A percentile compares a stretch with the other conserved stretches of the same genome.
Conservation (phyloP, 768 basidiomycete genomes). For the Boletus reticulatus region DNA sequence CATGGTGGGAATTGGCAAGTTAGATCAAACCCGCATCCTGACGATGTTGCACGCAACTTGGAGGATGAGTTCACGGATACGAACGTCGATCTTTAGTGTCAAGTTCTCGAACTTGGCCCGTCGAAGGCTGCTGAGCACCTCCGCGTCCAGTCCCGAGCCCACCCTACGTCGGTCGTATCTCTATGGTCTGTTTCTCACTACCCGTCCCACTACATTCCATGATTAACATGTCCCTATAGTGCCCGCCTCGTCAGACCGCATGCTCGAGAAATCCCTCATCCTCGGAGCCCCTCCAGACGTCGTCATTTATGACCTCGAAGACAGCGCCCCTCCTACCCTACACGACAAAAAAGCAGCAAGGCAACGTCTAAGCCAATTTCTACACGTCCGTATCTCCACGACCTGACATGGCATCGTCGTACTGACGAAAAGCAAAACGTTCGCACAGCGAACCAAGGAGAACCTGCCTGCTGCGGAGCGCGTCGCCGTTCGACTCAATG, state of each 20-base stretch:
- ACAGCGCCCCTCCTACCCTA: conserved; percentile 66
- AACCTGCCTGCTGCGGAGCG: conserved; percentile 44
- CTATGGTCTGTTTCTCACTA: conserved; percentile 39
- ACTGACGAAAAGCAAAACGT: conserved; percentile 15
- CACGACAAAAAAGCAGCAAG: conserved; percentile 62
- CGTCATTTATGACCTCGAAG: conserved; percentile 87
- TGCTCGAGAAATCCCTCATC: conserved; percentile 75
- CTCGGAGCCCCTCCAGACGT: conserved; percentile 56
- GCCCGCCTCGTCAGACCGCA: conserved; percentile 74
- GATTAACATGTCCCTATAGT: conserved; percentile 40
- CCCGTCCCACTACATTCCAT: background rate
- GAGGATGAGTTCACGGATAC: background rate
- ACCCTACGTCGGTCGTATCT: conserved; percentile 56
- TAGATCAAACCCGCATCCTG: no score
- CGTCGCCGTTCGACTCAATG: conserved; percentile 74
- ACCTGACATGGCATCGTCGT: background rate
- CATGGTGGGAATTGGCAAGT: background rate
- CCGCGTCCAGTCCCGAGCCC: conserved; percentile 9
- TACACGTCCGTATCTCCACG: conserved; percentile 41
- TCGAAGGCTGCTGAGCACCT: conserved; percentile 17
- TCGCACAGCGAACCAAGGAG: conserved; percentile 21
- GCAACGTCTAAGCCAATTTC: conserved; percentile 50
- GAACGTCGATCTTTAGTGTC: background rate
- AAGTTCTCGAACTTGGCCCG: background rate
- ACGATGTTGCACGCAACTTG: conserved; percentile 2